These are phyloP conservation scores for Colletotrichum coccodes DNA, from an alignment of 2,329 filamentous ascomycete species.

Conservation along the genomic window DNA sequence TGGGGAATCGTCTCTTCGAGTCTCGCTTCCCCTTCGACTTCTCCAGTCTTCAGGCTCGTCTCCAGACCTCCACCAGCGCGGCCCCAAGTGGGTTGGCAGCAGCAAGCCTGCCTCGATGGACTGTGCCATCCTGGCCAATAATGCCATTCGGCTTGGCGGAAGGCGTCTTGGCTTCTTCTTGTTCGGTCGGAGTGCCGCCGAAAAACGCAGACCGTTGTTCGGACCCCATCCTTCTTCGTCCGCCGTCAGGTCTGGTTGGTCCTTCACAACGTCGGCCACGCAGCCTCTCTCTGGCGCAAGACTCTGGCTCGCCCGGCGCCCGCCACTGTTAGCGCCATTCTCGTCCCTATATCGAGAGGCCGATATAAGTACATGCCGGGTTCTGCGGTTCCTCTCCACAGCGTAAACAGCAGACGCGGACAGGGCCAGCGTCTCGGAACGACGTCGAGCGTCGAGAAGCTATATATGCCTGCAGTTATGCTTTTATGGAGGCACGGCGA, in stretches of 20 bases:
- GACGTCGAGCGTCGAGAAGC: neutral
- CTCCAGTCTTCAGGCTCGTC: constrained; percentile 30
- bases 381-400: neutral
- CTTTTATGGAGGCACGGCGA: neutral
- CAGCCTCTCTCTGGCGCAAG: constrained; percentile 9
- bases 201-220: constrained; percentile 18
- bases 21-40: neutral
- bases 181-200: constrained; percentile 41
- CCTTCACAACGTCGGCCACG: neutral
- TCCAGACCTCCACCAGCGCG: constrained; percentile 21
- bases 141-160: constrained; percentile 15
- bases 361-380: constrained; percentile 3
- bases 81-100: constrained; percentile 17
- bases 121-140: constrained; percentile 35
- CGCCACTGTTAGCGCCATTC: neutral
- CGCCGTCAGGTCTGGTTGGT: constrained; percentile 3
- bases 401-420: neutral
- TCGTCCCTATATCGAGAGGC: neutral
- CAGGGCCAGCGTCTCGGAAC: neutral
- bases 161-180: constrained; percentile 17
- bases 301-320: neutral
- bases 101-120: constrained; percentile 18
- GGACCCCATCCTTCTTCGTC: constrained; percentile 14
- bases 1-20: constrained; percentile 14
- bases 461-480: neutral